Evolutionary conservation across 1,284 basidiomycete genomes (phyloP).

Genomic region (Austroboletus olivaceoglutinosus): DNA sequence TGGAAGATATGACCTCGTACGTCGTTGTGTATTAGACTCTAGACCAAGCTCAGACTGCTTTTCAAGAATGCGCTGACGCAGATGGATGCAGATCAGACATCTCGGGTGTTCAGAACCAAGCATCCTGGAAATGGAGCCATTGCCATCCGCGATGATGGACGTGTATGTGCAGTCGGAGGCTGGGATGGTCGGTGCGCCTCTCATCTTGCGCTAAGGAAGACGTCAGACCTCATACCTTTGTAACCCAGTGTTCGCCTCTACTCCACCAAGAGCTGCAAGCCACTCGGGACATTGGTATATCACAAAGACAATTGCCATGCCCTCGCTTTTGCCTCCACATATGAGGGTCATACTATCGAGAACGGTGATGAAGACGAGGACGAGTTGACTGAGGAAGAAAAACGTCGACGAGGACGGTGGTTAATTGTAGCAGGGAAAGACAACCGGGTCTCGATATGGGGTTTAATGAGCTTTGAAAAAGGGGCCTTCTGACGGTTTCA

Average conservation of each 20-base stretch:
- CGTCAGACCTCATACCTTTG: background rate
- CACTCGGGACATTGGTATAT: conserved; percentile 75
- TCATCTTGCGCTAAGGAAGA: background rate
- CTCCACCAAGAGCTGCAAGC: conserved; percentile 71
- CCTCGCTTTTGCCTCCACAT: conserved; percentile 58
- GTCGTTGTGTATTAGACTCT: background rate
- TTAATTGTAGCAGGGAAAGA: conserved; percentile 74
- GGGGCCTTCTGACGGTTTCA: background rate
- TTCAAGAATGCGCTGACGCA: conserved; percentile 11
- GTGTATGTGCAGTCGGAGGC: conserved; percentile 78
- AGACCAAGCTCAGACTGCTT: background rate
- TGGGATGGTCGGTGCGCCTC: conserved; percentile 82
- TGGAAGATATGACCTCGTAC: conserved; percentile 62
- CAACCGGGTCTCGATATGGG: conserved; percentile 74
- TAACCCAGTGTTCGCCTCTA: conserved; percentile 67
- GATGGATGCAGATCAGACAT: conserved; percentile 9
- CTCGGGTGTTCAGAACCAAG: conserved; percentile 57
- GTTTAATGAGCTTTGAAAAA: conserved; percentile 65
- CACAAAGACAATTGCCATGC: conserved; percentile 75
- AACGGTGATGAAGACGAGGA: conserved; percentile 42
- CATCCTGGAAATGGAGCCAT: conserved; percentile 76
- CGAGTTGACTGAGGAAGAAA: conserved; percentile 52
- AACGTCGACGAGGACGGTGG: conserved; percentile 56
- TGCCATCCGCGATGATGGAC: conserved; percentile 71
- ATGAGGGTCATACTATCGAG: background rate